Base-by-base conservation (phyloP, 441 rosid genomes). In the Dalechampia spathulata region DNA sequence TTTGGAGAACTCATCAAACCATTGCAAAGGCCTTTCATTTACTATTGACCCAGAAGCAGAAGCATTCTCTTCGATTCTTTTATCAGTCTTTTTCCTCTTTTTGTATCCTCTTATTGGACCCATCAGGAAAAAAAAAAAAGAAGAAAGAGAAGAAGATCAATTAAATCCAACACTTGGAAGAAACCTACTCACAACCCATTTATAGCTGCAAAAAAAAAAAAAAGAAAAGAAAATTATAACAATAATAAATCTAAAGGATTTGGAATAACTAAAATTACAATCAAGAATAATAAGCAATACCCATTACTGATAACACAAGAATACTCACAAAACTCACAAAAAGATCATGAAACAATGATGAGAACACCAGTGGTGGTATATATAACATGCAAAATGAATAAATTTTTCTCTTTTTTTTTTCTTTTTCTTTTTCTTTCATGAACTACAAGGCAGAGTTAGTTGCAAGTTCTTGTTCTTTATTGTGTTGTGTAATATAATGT, bases 1-100 rank as follows among this genome's bases (percentile, higher is more conserved):
- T 51, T 57, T 71, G 53, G 74, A 80, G 52, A 78, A 77, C 40
- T 78, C 83, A 59, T 63, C 78, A 75, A 78, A 80, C 82, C 83
- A 76, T 76, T 78, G 80, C 55, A 52, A 60, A 62, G 82, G 63
- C 39, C 64, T 74, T 59, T 78, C 77, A 57, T 68, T 68, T 61
- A 64, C 74, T 15, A 76, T 41, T 57, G 78, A 78, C 80, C 73
- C 78, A 69, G 78, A 70, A 58, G 23, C 58, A 57, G 65, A 67
- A 67, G 28, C 42, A 60, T 67, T 70, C 25, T 64, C 80, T 55
- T 72, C 82, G 22, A 41, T 52, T 60, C 55, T 78, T 59, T 62
- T 74, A 67, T 74, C 81, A 5, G 60, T 56, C 68, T 65, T 74
- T 58, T 67, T 72, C 69, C 74, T 72, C 62, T 72, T 82, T 53